These are phyloP conservation scores for Psilocybe cubensis DNA, from an alignment of 768 basidiomycete species.

Conservation along the genomic window DNA sequence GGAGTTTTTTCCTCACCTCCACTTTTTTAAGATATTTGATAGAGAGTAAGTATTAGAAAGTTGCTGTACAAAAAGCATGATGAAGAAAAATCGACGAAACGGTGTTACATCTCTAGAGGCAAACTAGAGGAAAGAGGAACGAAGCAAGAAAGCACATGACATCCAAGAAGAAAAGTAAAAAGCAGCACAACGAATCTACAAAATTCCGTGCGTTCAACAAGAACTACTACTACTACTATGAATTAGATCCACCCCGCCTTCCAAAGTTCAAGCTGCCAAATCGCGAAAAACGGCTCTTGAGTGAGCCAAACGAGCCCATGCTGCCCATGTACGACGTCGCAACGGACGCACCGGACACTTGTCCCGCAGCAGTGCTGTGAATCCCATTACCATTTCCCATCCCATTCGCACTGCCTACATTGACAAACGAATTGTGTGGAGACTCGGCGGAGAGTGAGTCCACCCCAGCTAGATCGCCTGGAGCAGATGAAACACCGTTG, in stretches of 20 bases:
- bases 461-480: conserved; percentile 60
- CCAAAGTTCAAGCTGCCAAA: conserved; percentile 78
- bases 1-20: too few relatives aligned
- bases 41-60: conserved; percentile 7
- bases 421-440: conserved; percentile 76
- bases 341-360: conserved; percentile 59
- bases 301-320: conserved; percentile 58
- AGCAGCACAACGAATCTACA: too few relatives aligned
- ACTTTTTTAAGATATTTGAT: too few relatives aligned
- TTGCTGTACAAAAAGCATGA: background rate
- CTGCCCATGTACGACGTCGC: conserved; percentile 68
- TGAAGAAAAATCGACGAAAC: background rate
- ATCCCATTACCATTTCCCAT: conserved; percentile 47
- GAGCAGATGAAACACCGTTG: conserved; percentile 79
- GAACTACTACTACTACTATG: background rate
- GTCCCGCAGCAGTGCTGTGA: conserved; percentile 40
- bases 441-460: conserved; percentile 70
- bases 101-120: background rate
- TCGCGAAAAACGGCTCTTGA: conserved; percentile 75
- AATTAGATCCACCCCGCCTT: conserved; percentile 36
- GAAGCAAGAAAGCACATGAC: background rate
- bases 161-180: background rate
- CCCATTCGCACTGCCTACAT: conserved; percentile 45
- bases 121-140: background rate
- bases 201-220: too few relatives aligned